Evolutionary conservation across 2,329 filamentous ascomycete genomes (phyloP).

Genomic region (Exophiala mesophila): DNA sequence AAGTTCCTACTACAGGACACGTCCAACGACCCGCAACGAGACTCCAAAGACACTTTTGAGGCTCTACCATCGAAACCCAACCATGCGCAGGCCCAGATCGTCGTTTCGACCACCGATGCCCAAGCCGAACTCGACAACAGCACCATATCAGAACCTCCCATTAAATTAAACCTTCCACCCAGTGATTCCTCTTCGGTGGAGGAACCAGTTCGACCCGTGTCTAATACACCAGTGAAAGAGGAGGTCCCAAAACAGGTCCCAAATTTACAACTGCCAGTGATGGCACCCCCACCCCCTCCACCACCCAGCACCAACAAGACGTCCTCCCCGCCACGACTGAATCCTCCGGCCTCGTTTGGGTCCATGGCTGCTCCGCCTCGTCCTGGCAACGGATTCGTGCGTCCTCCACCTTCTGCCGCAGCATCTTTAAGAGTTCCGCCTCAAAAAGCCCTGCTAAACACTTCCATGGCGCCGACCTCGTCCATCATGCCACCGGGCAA

Average conservation of each 20-base stretch:
- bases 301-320: slow-evolving; percentile 1
- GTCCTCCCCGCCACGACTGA: slow-evolving; percentile 24
- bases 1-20: slow-evolving; percentile 8
- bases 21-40: neutral
- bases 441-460: slow-evolving; percentile 22
- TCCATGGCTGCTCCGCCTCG: slow-evolving; percentile 26
- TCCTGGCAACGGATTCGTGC: slow-evolving; percentile 30
- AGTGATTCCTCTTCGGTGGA: too few species aligned
- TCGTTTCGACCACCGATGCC: too few species aligned
- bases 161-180: too few species aligned
- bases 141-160: too few species aligned
- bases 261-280: neutral
- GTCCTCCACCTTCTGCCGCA: slow-evolving; percentile 42
- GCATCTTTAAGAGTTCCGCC: slow-evolving; percentile 38
- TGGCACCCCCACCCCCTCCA: neutral
- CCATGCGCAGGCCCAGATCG: too few species aligned
- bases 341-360: slow-evolving; percentile 17
- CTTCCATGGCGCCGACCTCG: slow-evolving; percentile 22
- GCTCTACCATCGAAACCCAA: neutral
- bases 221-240: too few species aligned
- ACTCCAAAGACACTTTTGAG: too few species aligned
- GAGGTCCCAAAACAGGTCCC: neutral
- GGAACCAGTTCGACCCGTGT: too few species aligned
- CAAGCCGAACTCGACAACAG: too few species aligned
- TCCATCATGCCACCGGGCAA: slow-evolving; percentile 39